Percentiles rank a stretch among this genome's conserved stretches.
These are phyloP conservation scores for Rhodotorula sp. DNA, from an alignment of 1,284 basidiomycete genomes.

Conservation along the genomic window DNA sequence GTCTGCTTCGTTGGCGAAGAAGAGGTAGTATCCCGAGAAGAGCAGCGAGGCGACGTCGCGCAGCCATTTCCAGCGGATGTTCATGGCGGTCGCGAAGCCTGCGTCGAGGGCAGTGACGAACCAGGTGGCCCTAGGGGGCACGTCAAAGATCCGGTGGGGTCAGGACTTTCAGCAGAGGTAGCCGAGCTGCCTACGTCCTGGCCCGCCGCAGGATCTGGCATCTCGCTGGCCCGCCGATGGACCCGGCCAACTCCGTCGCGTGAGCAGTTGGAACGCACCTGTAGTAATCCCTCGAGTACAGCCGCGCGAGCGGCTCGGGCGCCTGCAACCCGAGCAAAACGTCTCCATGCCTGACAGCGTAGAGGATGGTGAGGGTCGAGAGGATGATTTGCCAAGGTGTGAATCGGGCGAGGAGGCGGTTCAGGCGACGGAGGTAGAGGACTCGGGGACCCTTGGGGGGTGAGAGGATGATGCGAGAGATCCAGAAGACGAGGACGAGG, in stretches of 20 bases:
- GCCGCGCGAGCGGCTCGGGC: conserved; percentile 84
- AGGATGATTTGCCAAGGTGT: conserved; percentile 93
- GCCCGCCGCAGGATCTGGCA: neutral
- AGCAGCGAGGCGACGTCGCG: conserved; percentile 75
- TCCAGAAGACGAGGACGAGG: conserved; percentile 85
- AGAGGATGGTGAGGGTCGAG: conserved; percentile 77
- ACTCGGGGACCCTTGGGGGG: conserved; percentile 66
- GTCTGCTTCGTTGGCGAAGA: conserved; percentile 89
- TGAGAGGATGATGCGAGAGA: conserved; percentile 71
- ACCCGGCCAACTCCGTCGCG: neutral
- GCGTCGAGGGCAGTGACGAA: conserved; percentile 90
- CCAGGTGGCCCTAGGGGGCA: conserved; percentile 79
- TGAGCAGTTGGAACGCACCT: neutral
- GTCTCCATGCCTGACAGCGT: conserved; percentile 81
- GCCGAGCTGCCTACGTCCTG: too few species aligned
- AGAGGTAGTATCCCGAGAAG: conserved; percentile 73
- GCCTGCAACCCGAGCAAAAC: conserved; percentile 66
- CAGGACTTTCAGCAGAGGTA: neutral
- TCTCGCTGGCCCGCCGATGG: neutral
- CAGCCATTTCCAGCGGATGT: conserved; percentile 87
- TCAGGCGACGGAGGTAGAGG: conserved; percentile 60
- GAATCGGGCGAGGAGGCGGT: conserved; percentile 67
- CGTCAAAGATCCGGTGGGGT: neutral
- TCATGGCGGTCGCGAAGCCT: conserved; percentile 92
- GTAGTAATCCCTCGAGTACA: conserved; percentile 50